phyloP scores from a whole-genome alignment of 257 asterid species.

The Forsythia suspensa region DNA sequence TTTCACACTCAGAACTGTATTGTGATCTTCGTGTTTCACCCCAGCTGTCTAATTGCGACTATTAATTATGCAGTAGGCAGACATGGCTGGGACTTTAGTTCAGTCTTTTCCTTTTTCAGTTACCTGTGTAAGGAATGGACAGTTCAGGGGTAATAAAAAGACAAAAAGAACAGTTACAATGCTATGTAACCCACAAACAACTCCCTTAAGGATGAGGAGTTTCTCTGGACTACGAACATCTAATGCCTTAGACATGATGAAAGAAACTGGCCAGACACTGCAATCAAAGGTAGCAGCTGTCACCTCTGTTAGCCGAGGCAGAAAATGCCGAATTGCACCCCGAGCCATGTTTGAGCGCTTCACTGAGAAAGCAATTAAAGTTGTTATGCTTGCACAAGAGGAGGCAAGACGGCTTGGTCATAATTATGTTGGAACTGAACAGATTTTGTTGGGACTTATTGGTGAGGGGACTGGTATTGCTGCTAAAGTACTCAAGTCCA shows the following conservation, averaged over 20 bases:
- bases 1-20: not conserved
- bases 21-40: not conserved
- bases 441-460: conserved; percentile 84
- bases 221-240: conserved; percentile 71
- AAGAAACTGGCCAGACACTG: conserved; percentile 45
- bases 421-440: conserved; percentile 95
- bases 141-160: conserved; percentile 49
- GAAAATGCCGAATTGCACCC: conserved; percentile 49
- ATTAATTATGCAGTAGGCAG: conserved; percentile 41
- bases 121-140: conserved; percentile 44
- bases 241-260: conserved; percentile 63
- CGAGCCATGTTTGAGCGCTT: conserved; percentile 96
- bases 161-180: conserved; percentile 43
- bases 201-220: conserved; percentile 43
- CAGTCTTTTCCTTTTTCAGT: conserved; percentile 68
- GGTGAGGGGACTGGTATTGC: conserved; percentile 99
- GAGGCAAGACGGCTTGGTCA: conserved; percentile 97
- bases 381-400: conserved; percentile 96
- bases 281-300: conserved; percentile 68
- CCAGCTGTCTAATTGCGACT: conserved; percentile 15
- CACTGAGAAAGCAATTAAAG: conserved; percentile 93
- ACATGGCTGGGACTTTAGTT: conserved; percentile 69
- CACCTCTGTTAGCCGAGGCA: conserved; percentile 44
- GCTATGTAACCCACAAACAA: conserved; percentile 44
- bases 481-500: conserved; percentile 94